Conservation (phyloP, 2,329 filamentous ascomycete species). For the Thelonectria olida region DNA sequence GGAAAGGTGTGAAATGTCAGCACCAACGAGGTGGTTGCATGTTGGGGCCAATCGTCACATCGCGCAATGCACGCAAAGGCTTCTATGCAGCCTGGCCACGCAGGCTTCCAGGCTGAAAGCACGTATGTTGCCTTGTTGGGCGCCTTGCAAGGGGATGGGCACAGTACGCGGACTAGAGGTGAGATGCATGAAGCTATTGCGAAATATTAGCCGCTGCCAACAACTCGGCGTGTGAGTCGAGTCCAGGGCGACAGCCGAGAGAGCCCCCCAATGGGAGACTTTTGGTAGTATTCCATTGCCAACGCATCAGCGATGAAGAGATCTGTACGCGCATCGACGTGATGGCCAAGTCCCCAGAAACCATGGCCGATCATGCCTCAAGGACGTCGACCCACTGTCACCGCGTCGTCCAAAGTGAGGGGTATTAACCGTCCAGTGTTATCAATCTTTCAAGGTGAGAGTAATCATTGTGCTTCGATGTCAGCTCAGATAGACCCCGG, state of each 20-base stretch:
- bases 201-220: conserved; percentile 1
- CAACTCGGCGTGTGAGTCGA: not conserved
- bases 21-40: conserved; percentile 11
- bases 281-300: not conserved
- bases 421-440: not conserved
- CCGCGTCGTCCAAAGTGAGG: conserved; percentile 9
- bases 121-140: conserved; percentile 30
- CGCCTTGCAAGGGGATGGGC: conserved; percentile 11
- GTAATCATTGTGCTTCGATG: not conserved
- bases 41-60: not conserved
- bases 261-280: not conserved
- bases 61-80: conserved; percentile 23
- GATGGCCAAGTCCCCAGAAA: not conserved
- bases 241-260: conserved; percentile 1
- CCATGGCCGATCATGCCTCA: not conserved
- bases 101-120: conserved; percentile 33
- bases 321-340: conserved; percentile 4
- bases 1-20: conserved; percentile 27
- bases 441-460: not conserved
- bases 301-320: conserved; percentile 4
- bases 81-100: conserved; percentile 30
- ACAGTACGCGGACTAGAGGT: conserved; percentile 28
- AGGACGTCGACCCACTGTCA: not conserved
- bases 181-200: conserved; percentile 5
- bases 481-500: conserved; percentile 6